Percentiles rank a stretch among this genome's conserved stretches.
Conservation (phyloP, 2,329 filamentous ascomycete species). For the Colletotrichum costaricense region DNA sequence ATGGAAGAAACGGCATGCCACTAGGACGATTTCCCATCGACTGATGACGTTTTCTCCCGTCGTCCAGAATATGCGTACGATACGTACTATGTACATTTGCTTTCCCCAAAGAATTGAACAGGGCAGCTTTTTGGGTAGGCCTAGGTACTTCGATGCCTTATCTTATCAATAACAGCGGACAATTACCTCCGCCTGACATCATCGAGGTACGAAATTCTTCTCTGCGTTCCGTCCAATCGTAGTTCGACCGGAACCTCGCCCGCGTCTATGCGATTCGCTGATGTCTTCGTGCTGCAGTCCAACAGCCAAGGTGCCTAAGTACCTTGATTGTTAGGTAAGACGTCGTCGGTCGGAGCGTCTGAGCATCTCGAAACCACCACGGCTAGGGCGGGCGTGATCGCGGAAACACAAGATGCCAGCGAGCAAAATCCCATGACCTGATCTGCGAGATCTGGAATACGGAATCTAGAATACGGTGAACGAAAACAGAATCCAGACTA, state of each 20-base stretch:
- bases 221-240: background rate
- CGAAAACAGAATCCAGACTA: background rate
- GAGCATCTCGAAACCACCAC: background rate
- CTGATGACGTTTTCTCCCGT: background rate
- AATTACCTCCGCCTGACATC: constrained; percentile 26
- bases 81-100: background rate
- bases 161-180: constrained; percentile 7
- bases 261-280: background rate
- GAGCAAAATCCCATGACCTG: background rate
- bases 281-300: background rate
- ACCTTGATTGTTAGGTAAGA: no score
- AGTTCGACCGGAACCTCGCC: background rate
- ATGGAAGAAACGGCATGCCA: background rate
- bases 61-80: background rate
- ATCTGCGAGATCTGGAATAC: background rate
- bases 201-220: background rate
- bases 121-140: no score
- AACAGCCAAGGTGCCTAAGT: background rate
- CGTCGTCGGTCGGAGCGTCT: no score
- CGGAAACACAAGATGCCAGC: background rate
- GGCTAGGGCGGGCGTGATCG: background rate
- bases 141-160: background rate
- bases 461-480: background rate
- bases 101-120: background rate
- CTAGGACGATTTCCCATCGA: background rate